A percentile compares a stretch with the other conserved stretches of the same genome.
phyloP scores from a whole-genome alignment of 306 rosid genomes.

The Heteromeles arbutifolia region DNA sequence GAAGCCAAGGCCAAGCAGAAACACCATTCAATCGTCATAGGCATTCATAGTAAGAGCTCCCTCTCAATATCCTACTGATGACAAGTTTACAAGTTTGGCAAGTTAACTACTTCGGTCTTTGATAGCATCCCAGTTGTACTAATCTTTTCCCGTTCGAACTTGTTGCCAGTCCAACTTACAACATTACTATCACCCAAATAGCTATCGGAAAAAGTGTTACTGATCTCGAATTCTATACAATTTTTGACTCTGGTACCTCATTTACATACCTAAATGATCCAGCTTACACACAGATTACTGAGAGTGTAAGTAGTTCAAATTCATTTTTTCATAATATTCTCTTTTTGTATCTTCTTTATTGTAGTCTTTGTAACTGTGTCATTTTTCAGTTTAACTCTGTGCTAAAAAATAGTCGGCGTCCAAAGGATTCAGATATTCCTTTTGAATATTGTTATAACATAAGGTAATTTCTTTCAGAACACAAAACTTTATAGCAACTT shows the following conservation, averaged over 20 bases:
- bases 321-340: neutral
- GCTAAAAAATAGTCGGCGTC: constrained; percentile 22
- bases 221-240: constrained; percentile 50
- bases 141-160: constrained; percentile 10
- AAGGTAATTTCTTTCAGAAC: constrained; percentile 35
- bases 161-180: constrained; percentile 61
- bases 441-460: constrained; percentile 72
- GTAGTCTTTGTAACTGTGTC: neutral
- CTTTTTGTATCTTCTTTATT: constrained; percentile 2
- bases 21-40: constrained; percentile 52
- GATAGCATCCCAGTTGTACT: constrained; percentile 13
- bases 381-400: constrained; percentile 53
- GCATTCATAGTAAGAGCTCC: constrained; percentile 39
- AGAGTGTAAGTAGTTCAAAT: constrained; percentile 41
- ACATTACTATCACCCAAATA: constrained; percentile 62
- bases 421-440: constrained; percentile 31
- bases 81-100: neutral
- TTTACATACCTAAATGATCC: constrained; percentile 75
- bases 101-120: constrained; percentile 1
- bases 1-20: constrained; percentile 50
- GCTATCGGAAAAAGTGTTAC: constrained; percentile 31
- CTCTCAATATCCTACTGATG: neutral
- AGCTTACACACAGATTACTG: constrained; percentile 51
- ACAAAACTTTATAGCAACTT: neutral
- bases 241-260: constrained; percentile 88